Evolutionary conservation across 768 basidiomycete genomes (phyloP), one percentile per base, ranked within the genome.

Genomic region (Termitomyces sp.): DNA sequence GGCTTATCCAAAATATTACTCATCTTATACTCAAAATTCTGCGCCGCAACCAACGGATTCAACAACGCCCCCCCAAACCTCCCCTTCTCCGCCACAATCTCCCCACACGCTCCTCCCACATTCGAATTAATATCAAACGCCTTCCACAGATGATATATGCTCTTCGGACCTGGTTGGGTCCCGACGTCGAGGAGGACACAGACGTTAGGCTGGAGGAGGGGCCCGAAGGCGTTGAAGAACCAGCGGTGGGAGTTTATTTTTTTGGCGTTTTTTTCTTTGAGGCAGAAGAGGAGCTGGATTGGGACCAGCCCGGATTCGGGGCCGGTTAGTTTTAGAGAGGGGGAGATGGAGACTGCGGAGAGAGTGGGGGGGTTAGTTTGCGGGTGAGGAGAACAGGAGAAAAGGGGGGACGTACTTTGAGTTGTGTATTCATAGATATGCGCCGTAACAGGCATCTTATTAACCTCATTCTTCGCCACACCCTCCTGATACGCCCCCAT

Each of bases 11-110:
- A 74, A 65, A 96, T 96, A 69, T 96, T 96, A 36, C 85, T 87
- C 88, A 93, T 92, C 81, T 95, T 95, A 74, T 96, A 95, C 74
- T 94, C 92, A 63, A 95, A 96, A 69, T 96, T 95, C 77, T 96
- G 94, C 12, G 93, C 91, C 5, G 93, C 93, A 7, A 95, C 90
- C 12, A 92, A 78, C 0, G 94, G 94, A 68, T 96, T 96, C 59
- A 96, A 65, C 40, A 97, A 77, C 70, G 92, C 87, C 66, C 78
- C 74, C 33, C 91, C 88, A 63, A 83, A 94, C 75, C 86, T 89
- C 38, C 94, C 94, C 74, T 96, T 96, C 60, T 94, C 79, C 13
- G 92, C 91, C 12, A 96, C 92, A 60, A 96, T 96, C 78, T 96
- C 95, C n/a, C 95, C 95, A 68, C 95, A 97, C 18, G 94, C 95